Base-by-base conservation (phyloP, 345 rosid genomes). In the Iberis pinnata region DNA sequence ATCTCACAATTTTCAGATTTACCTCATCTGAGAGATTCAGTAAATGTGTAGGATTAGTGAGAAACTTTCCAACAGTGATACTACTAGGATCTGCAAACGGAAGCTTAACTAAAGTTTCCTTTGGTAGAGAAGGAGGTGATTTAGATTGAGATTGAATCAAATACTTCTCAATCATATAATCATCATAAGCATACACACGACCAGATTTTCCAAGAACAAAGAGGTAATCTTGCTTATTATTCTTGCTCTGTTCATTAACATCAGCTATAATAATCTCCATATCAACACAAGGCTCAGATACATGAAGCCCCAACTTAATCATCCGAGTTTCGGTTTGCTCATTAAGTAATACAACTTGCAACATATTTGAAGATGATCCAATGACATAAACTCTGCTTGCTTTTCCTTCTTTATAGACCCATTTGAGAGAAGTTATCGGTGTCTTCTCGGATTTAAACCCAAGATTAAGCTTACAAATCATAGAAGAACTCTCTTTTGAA, bases 121-220 rank as follows among this genome's bases (percentile, higher is more conserved):
- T 84, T 12, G 98, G 96, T 18, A 82, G 77, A 31, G 96, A 82
- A 42, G 88, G 88, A 33, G 90, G 67, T 29, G 86, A 78, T 50
- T 75, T 76, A 3, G 96, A 69, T 52, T 87, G 98, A 61, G 73
- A 75, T 56, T 82, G 92, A 39, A 87, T 73, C 20, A 90, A 78
- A 79, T 84, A 80, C 72, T 80, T 90, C 65, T 87, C 98, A 7
- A 90, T 84, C 72, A 65, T 60, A 49, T 65, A 59, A 64, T 87
- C 95, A 73, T 87, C 95, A 36, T 79, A 90, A 17, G 78, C 76
- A 67, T 82, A 79, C 14, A 90, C 56, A 14, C 58, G 83, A 32
- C 96, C 98, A 19, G 96, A 87, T 67, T 82, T 84, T 26, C 96
- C 96, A 57, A 90, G 75, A 49, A 84, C 61, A 39, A 90, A 56